Evolutionary conservation across 768 basidiomycete genomes (phyloP), one percentile per base, ranked within the genome.

Genomic region (Macrocybe gigantea): DNA sequence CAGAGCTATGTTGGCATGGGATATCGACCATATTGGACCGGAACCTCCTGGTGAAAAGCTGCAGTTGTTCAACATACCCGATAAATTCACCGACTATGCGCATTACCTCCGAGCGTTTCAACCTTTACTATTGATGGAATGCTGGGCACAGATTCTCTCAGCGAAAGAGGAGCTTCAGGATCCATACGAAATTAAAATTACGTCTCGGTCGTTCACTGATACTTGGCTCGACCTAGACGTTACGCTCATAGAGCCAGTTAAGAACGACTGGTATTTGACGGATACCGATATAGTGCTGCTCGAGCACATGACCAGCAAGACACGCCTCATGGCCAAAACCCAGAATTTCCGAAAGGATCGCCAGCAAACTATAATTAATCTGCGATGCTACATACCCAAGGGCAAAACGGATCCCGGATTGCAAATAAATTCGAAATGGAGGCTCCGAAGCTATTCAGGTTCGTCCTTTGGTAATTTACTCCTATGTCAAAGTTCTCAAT

Each of bases 271-370:
- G 83, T 81, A 71, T 48, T 66, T 94, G 41, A 71, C 77, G 12
- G 95, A 98, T 44, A 82, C 82, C 1, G 94, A 98, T 58, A 71
- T 98, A 11, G 81, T 97, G n/a, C 66, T 94, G 3, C 72, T 98
- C 13, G 73, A 76, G 39, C 78, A 83, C 41, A 72, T 76, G 11
- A 74, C 67, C n/a, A 70, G 68, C 7, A 67, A 76, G 38, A 74
- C 72, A 49, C 71, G 70, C 10, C 61, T 85, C 6, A 76, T 97
- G 54, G 92, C 82, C 1, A 97, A 95, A 67, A 66, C 66, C 7
- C 60, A 60, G 39, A 63, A 56, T 48, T 73, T 66, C 50, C 61
- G 52, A 41, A 81, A 74, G 14, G 70, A 77, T 35, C 78, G 81
- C 44, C 65, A 65, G 49, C 82, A 75, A 31, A 71, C 78, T 35